Conservation (phyloP, 108 stramenopile species). For the Nitzschia sp. region DNA sequence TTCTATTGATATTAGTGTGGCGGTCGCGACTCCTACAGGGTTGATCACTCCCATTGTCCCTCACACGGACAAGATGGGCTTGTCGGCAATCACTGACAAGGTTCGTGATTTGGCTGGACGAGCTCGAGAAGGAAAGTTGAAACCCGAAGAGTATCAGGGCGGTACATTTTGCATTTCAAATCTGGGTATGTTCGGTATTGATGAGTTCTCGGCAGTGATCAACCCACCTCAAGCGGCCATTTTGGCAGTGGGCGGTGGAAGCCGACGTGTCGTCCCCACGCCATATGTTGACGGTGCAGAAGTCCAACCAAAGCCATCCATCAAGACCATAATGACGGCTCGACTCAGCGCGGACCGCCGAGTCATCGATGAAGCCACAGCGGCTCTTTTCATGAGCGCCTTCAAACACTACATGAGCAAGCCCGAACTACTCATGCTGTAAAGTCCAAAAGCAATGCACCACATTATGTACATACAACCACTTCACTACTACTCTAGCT, state of each 20-base stretch:
- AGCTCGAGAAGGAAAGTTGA: constrained; percentile 88
- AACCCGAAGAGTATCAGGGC: constrained; percentile 96
- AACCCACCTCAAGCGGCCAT: constrained; percentile 94
- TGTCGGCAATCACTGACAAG: constrained; percentile 74
- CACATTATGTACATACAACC: neutral
- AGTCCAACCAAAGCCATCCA: constrained; percentile 80
- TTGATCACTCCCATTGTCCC: constrained; percentile 90
- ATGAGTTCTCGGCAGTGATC: constrained; percentile 94
- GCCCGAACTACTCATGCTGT: constrained; percentile 71
- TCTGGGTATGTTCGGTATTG: constrained; percentile 97
- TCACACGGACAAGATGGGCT: constrained; percentile 76
- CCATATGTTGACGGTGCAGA: constrained; percentile 83
- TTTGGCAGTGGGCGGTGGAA: constrained; percentile 93
- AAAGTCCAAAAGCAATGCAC: constrained; percentile 6
- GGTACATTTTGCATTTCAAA: constrained; percentile 96
- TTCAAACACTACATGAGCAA: constrained; percentile 92
- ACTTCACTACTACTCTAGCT: neutral
- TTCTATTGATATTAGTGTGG: constrained; percentile 92
- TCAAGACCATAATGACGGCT: constrained; percentile 88
- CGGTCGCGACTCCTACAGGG: constrained; percentile 79
- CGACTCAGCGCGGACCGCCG: constrained; percentile 98
- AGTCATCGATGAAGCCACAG: constrained; percentile 98
- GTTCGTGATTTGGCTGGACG: constrained; percentile 90
- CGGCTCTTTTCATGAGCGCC: constrained; percentile 93
- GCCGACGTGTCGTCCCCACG: constrained; percentile 80